Evolutionary conservation across 1,139 yeast species (phyloP).

Genomic region (Scheffersomyces parashehatae): DNA sequence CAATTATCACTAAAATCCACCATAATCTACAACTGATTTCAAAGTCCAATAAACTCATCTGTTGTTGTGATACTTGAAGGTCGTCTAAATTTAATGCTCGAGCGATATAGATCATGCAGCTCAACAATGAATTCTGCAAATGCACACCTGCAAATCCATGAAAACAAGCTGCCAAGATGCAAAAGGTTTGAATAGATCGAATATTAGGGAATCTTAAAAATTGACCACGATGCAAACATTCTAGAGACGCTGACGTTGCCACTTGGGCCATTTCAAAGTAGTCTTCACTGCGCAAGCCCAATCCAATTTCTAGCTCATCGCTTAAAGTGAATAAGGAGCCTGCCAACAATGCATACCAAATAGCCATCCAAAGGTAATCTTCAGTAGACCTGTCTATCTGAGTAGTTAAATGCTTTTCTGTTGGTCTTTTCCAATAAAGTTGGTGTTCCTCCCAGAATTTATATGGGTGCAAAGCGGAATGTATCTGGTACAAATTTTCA

Average conservation of each 20-base stretch:
- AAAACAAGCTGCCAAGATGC: slow-evolving; percentile 26
- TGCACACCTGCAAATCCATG: slow-evolving; percentile 31
- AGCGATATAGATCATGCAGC: slow-evolving; percentile 25
- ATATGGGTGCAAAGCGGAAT: slow-evolving; percentile 13
- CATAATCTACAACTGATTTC: slow-evolving; percentile 30
- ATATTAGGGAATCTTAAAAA: slow-evolving; percentile 28
- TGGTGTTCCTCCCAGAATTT: slow-evolving; percentile 14
- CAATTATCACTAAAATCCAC: slow-evolving; percentile 32
- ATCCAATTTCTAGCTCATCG: slow-evolving; percentile 15
- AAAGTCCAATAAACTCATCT: slow-evolving; percentile 14
- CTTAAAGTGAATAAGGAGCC: slow-evolving; percentile 29
- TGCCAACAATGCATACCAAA: slow-evolving; percentile 32
- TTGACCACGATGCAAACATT: slow-evolving; percentile 33
- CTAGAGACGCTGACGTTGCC: slow-evolving; percentile 28
- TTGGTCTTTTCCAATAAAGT: slow-evolving; percentile 6
- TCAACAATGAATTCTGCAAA: slow-evolving; percentile 24
- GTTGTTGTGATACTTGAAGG: slow-evolving; percentile 9
- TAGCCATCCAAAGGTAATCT: slow-evolving; percentile 29
- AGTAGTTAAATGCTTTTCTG: slow-evolving; percentile 7
- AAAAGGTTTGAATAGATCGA: slow-evolving; percentile 25
- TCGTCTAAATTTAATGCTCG: slow-evolving; percentile 24
- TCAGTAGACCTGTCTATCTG: slow-evolving; percentile 8
- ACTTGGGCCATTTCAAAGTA: slow-evolving; percentile 25
- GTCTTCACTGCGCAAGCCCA: slow-evolving; percentile 18
- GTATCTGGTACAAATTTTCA: slow-evolving; percentile 11